Percentiles rank a stretch among this genome's conserved stretches.
These are phyloP conservation scores for Saccharomyces hybrid DNA, from an alignment of 1,139 yeast genomes.

Conservation along the genomic window DNA sequence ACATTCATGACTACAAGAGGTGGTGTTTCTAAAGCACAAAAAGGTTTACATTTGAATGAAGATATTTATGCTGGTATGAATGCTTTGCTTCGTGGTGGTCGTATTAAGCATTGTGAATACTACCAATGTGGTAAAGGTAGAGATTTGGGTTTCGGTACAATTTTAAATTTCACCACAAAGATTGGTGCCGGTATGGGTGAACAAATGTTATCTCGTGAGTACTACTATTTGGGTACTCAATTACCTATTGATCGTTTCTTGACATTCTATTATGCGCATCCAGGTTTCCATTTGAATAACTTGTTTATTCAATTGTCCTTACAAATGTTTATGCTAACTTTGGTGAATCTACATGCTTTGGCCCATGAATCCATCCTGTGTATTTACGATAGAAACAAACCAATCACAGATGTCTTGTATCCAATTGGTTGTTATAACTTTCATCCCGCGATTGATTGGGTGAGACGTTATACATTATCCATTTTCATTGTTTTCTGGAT, in stretches of 20 bases:
- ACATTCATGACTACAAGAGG: constrained; percentile 96
- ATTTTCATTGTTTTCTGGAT: constrained; percentile 98
- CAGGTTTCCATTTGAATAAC: constrained; percentile 98
- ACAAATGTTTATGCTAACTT: constrained; percentile 84
- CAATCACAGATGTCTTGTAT: constrained; percentile 72
- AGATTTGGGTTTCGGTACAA: constrained; percentile 98
- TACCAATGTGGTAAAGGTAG: constrained; percentile 99
- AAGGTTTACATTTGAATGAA: constrained; percentile 96
- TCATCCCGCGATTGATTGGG: constrained; percentile 88
- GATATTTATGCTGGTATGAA: constrained; percentile 99
- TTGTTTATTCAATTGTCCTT: constrained; percentile 90
- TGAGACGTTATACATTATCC: constrained; percentile 93
- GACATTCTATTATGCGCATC: constrained; percentile 96
- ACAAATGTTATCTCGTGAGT: constrained; percentile 97
- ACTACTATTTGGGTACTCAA: constrained; percentile 94
- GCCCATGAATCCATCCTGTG: constrained; percentile 88
- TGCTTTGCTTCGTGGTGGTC: constrained; percentile 95
- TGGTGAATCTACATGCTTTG: constrained; percentile 84
- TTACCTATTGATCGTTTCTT: constrained; percentile 94
- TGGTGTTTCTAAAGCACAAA: constrained; percentile 98
- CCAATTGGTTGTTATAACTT: constrained; percentile 95
- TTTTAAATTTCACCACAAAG: constrained; percentile 95
- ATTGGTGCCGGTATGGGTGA: constrained; percentile 99
- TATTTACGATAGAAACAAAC: constrained; percentile 72
- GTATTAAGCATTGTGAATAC: constrained; percentile 97